A percentile compares a stretch with the other conserved stretches of the same genome.
phyloP scores from a whole-genome alignment of 352 stramenopile species.

The Phytopythium vexans region DNA sequence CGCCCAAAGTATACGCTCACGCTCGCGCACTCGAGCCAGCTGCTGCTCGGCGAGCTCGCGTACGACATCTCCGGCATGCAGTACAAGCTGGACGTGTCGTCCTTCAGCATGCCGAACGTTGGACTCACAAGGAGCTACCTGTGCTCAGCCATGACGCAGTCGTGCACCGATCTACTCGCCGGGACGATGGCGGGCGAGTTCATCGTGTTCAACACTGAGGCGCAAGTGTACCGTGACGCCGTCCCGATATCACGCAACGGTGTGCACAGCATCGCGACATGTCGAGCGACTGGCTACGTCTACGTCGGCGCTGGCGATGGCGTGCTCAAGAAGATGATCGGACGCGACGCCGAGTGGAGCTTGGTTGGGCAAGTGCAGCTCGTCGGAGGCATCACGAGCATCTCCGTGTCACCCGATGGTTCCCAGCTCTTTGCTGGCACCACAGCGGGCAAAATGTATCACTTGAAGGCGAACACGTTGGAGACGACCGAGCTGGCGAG shows the following conservation, averaged over 20 bases:
- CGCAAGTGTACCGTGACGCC: constrained; percentile 58
- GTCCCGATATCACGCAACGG: constrained; percentile 62
- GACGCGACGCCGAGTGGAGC: constrained; percentile 77
- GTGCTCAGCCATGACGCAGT: constrained; percentile 51
- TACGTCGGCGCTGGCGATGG: constrained; percentile 86
- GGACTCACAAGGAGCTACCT: constrained; percentile 67
- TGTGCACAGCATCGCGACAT: constrained; percentile 75
- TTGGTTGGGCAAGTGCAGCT: constrained; percentile 80
- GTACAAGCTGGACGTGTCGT: constrained; percentile 66
- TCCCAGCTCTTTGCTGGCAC: constrained; percentile 62
- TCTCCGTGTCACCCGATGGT: constrained; percentile 60
- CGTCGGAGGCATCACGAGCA: constrained; percentile 72
- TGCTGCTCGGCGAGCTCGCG: constrained; percentile 54
- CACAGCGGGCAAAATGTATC: constrained; percentile 74
- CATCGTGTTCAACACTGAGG: constrained; percentile 80
- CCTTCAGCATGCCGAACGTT: constrained; percentile 70
- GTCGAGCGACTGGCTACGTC: constrained; percentile 51
- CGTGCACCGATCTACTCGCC: constrained; percentile 54
- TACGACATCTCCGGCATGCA: constrained; percentile 81
- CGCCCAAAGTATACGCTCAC: constrained; percentile 66
- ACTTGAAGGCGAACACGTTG: constrained; percentile 48
- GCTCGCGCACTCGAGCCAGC: constrained; percentile 66
- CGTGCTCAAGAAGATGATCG: constrained; percentile 81
- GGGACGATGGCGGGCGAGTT: constrained; percentile 78
- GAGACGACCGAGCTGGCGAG: constrained; percentile 48